These are phyloP conservation scores for Leucosporidium scottii DNA, from an alignment of 768 basidiomycete genomes.

Conservation along the genomic window DNA sequence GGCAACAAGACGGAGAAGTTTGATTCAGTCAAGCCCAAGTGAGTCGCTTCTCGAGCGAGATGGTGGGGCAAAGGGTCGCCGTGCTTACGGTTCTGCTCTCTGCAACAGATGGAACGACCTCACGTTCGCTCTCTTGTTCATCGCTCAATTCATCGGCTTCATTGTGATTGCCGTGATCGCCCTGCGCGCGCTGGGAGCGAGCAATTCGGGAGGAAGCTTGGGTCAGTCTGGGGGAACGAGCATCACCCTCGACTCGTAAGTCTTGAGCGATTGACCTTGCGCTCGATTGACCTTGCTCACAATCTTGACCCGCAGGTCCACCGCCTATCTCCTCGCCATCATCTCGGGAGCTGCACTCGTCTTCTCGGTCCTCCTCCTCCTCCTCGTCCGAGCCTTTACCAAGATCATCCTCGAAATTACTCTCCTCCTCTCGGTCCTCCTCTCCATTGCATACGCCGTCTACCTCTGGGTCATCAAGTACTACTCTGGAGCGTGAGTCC, in stretches of 20 bases:
- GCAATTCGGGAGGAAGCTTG: conserved; percentile 5
- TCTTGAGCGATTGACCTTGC: not conserved
- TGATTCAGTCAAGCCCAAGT: conserved; percentile 29
- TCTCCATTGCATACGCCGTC: conserved; percentile 27
- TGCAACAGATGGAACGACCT: conserved; percentile 36
- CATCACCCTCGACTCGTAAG: conserved; percentile 21
- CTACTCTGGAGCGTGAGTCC: conserved; percentile 28
- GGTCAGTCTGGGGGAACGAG: conserved; percentile 7
- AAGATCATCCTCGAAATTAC: conserved; percentile 35
- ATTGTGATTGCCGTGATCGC: conserved; percentile 36
- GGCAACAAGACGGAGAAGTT: conserved; percentile 21
- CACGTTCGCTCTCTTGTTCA: conserved; percentile 33
- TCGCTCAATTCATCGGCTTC: conserved; percentile 36
- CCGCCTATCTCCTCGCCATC: conserved; percentile 31
- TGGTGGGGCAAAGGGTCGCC: not conserved
- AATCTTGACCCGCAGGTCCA: not conserved
- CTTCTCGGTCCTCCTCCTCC: conserved; percentile 28
- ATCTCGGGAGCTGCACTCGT: conserved; percentile 34
- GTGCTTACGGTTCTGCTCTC: not conserved
- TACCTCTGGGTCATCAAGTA: conserved; percentile 30
- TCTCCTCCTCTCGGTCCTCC: conserved; percentile 10
- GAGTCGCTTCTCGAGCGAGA: not conserved
- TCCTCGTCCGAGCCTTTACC: conserved; percentile 34
- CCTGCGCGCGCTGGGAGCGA: conserved; percentile 21
- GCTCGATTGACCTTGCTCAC: conserved; percentile 5